A percentile compares a stretch with the other conserved stretches of the same genome.
Conservation (phyloP, 345 rosid species). For the Litchi chinensis region DNA sequence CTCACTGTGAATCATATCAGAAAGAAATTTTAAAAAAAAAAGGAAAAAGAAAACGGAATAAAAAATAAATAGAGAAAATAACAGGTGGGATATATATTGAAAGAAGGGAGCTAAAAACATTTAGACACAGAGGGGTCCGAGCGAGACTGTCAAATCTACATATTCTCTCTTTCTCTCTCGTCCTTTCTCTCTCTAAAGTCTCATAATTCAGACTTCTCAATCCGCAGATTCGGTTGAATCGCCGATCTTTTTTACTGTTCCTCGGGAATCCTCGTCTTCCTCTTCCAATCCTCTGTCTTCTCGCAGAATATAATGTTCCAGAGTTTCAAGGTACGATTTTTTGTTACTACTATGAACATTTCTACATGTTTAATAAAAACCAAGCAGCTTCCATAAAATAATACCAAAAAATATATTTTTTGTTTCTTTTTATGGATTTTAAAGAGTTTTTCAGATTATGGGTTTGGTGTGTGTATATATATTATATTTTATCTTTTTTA, state of each 20-base stretch:
- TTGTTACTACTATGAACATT: neutral
- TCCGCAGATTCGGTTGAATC: conserved; percentile 42
- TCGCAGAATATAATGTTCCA: conserved; percentile 41
- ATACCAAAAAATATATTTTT: neutral
- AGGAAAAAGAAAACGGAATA: neutral
- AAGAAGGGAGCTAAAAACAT: conserved; percentile 25
- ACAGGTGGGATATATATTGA: conserved; percentile 30
- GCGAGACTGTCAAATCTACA: conserved; percentile 74
- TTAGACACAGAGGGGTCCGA: conserved; percentile 45
- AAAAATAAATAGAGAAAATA: neutral
- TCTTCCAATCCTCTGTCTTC: conserved; percentile 32
- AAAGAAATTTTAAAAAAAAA: too few relatives aligned
- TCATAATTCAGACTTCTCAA: conserved; percentile 26
- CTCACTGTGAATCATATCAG: conserved; percentile 24
- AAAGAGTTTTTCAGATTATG: conserved; percentile 10
- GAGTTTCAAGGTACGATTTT: conserved; percentile 51
- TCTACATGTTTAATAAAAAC: neutral
- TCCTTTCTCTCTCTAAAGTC: conserved; percentile 17
- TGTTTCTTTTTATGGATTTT: neutral
- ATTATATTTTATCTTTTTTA: neutral
- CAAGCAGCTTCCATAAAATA: neutral
- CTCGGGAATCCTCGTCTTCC: conserved; percentile 41
- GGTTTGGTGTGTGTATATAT: conserved; percentile 6
- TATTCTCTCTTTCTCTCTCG: conserved; percentile 34
- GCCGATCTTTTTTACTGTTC: conserved; percentile 33